Base-by-base conservation (phyloP, 352 stramenopile species). In the Peronospora farinosa region DNA sequence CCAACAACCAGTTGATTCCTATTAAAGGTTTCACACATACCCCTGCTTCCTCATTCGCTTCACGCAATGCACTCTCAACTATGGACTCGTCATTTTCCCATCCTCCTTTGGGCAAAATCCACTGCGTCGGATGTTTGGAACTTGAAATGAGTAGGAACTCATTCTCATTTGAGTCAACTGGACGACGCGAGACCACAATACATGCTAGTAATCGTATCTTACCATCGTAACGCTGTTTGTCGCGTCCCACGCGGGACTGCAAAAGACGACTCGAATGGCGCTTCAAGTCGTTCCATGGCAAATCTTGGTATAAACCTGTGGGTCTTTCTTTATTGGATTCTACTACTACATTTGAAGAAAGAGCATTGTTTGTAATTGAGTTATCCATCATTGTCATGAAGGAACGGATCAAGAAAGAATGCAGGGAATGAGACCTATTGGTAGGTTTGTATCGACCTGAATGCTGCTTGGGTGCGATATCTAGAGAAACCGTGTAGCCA, bases 41-140 rank as follows among this genome's bases (percentile, higher is more conserved):
- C 21, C 95, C 95, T 2, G 77, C 89, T 65, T 98, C 95, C 65
- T 98, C 95, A 48, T 95, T 94, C 7, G 82, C 91, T 63, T 98
- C 95, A 6, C 95, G 76, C 36, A 89, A 63, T 5, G 91, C 95
- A 52, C 87, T 92, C 50, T 98, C 82, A 47, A 88, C 69, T n/a
- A 84, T 66, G 0, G 78, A 86, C 62, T 98, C 95, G 54, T 98
- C 95, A 16, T 41, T 75, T 63, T 98, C 95, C 95, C 95, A 98
- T 1, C 94, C 95, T 35, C 95, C 95, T 61, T 98, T 98, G n/a
- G 95, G 95, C 7, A 98, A 59, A 40, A 98, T 97, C 93, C 93
- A 98, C 51, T 95, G 84, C 28, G 73, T 62, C 21, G 53, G 43
- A 39, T 83, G 65, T 59, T 97, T 97, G 55, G 86, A 84, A 56